Conservation (phyloP, 148 eudicot species). For the Cornus suecica region DNA sequence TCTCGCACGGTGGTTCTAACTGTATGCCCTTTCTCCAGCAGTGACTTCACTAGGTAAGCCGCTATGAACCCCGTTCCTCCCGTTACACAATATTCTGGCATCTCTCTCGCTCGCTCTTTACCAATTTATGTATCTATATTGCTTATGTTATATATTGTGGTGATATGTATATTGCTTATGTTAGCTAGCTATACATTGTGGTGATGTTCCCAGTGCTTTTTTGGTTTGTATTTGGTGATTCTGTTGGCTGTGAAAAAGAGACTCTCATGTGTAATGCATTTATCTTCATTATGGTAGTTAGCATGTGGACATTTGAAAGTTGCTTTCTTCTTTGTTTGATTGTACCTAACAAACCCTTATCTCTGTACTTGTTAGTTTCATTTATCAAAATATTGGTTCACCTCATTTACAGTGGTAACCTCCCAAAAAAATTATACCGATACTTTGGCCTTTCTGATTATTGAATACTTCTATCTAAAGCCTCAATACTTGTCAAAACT, state of each 20-base stretch:
- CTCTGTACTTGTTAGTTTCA: too few relatives aligned
- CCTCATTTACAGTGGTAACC: too few relatives aligned
- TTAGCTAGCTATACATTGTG: conserved; percentile 1
- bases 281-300: not conserved
- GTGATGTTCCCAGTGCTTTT: not conserved
- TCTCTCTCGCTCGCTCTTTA: too few relatives aligned
- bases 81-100: conserved; percentile 87
- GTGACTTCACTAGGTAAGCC: conserved; percentile 61
- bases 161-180: not conserved
- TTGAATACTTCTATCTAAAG: too few relatives aligned
- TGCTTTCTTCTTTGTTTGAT: too few relatives aligned
- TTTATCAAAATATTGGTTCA: too few relatives aligned
- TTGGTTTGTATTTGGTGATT: not conserved
- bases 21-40: conserved; percentile 61
- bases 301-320: not conserved
- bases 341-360: not conserved
- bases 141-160: too few relatives aligned
- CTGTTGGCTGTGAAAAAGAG: not conserved
- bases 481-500: too few relatives aligned
- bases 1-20: conserved; percentile 83
- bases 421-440: too few relatives aligned
- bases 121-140: too few relatives aligned
- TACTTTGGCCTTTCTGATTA: too few relatives aligned
- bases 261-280: conserved; percentile 27
- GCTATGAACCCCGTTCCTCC: conserved; percentile 98